Conservation (phyloP, 148 eudicot species). For the Amaranthus hypochondriacus region DNA sequence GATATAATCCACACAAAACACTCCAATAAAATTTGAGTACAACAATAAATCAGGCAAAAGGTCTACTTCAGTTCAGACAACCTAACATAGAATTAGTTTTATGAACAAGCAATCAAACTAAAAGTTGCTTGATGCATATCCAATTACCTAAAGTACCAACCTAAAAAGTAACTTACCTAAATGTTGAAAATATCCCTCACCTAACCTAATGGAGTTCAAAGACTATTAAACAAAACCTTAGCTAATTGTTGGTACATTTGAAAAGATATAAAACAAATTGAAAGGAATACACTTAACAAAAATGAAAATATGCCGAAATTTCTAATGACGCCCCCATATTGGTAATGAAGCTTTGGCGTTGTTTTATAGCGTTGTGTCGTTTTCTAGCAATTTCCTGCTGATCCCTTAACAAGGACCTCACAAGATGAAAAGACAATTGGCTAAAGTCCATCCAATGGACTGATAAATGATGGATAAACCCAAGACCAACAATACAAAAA, state of each 20-base stretch:
- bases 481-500: conserved; percentile 16
- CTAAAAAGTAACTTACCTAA: conserved; percentile 9
- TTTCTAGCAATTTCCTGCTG: conserved; percentile 12
- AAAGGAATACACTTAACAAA: no score
- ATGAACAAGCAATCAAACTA: conserved; percentile 12
- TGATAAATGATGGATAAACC: conserved; percentile 4
- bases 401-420: conserved; percentile 2
- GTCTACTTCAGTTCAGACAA: not conserved
- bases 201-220: conserved; percentile 11
- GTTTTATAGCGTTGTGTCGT: no score
- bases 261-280: no score
- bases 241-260: not conserved
- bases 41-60: conserved; percentile 5
- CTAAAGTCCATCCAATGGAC: not conserved
- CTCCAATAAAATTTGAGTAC: not conserved
- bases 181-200: conserved; percentile 16
- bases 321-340: no score
- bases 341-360: no score
- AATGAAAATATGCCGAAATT: no score
- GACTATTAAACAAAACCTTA: not conserved
- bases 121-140: conserved; percentile 12
- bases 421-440: conserved; percentile 10
- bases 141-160: conserved; percentile 13
- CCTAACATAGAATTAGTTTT: not conserved
- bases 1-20: conserved; percentile 1